These are phyloP conservation scores for Allium cepa DNA, from an alignment of 106 monocot genomes.

Conservation along the genomic window DNA sequence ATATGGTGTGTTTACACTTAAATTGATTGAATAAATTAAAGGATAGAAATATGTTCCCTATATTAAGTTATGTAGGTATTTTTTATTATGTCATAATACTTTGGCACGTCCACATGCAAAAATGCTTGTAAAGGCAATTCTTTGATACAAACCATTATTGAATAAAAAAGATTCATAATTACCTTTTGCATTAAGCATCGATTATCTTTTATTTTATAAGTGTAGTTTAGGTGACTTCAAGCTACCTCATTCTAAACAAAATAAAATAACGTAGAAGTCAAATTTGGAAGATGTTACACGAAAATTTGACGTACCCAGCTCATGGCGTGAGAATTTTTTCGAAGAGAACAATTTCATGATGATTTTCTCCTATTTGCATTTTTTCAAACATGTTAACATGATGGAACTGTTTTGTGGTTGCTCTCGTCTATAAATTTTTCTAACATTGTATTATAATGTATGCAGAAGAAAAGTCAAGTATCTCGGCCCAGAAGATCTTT, in stretches of 20 bases:
- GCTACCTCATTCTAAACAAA: background rate
- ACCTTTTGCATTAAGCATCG: too few relatives aligned
- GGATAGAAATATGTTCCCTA: too few relatives aligned
- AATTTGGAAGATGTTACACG: background rate
- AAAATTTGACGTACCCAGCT: background rate
- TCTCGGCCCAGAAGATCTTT: conserved; percentile 13
- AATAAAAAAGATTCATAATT: too few relatives aligned
- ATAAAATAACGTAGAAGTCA: background rate
- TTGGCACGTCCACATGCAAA: too few relatives aligned
- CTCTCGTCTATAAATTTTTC: background rate
- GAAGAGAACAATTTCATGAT: background rate
- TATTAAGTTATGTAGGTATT: too few relatives aligned
- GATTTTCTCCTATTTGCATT: background rate
- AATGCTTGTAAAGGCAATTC: too few relatives aligned
- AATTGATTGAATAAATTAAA: too few relatives aligned
- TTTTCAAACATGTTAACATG: background rate
- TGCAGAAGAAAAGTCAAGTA: conserved; percentile 21
- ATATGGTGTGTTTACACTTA: too few relatives aligned
- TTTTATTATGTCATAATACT: too few relatives aligned
- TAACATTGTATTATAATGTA: conserved; percentile 3
- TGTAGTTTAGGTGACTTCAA: too few relatives aligned
- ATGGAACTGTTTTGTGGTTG: background rate
- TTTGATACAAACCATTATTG: too few relatives aligned
- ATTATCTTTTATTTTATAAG: too few relatives aligned
- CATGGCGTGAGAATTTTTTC: background rate